These are phyloP conservation scores for Avena atlantica DNA, from an alignment of 176 grass and related monocot species.

Conservation along the genomic window DNA sequence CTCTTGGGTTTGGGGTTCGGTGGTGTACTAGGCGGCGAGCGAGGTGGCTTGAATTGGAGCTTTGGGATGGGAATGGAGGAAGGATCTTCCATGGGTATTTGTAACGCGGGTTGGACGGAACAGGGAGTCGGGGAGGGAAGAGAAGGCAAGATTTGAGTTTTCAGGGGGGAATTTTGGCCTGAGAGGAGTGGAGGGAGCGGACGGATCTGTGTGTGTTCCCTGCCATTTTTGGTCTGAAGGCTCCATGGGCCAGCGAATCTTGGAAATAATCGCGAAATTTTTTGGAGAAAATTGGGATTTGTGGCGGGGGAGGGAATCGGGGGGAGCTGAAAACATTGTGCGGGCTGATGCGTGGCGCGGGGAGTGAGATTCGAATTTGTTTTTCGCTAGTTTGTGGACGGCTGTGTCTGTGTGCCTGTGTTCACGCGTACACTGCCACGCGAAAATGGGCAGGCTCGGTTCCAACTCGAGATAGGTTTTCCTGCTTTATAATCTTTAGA, in stretches of 20 bases:
- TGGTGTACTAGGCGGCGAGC: background rate
- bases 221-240: background rate
- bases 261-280: background rate
- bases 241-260: slow-evolving; percentile 21
- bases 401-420: background rate
- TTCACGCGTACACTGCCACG: background rate
- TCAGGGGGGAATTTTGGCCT: background rate
- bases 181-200: background rate
- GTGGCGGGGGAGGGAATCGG: background rate
- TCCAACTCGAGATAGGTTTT: too few relatives aligned
- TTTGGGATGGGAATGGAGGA: background rate
- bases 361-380: slow-evolving; percentile 35
- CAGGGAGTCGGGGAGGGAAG: background rate
- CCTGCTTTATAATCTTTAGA: too few relatives aligned
- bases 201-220: slow-evolving; percentile 22
- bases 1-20: background rate
- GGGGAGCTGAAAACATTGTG: slow-evolving; percentile 10
- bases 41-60: background rate
- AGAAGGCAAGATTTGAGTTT: slow-evolving; percentile 39
- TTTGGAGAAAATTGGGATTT: background rate
- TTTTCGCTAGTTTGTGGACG: background rate
- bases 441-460: background rate
- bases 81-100: slow-evolving; percentile 46
- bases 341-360: background rate
- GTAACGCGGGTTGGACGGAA: slow-evolving; percentile 7